Percentiles rank a stretch among this genome's conserved stretches.
phyloP scores from a whole-genome alignment of 2,329 filamentous ascomycete species.

The Rhynchosporium agropyri region DNA sequence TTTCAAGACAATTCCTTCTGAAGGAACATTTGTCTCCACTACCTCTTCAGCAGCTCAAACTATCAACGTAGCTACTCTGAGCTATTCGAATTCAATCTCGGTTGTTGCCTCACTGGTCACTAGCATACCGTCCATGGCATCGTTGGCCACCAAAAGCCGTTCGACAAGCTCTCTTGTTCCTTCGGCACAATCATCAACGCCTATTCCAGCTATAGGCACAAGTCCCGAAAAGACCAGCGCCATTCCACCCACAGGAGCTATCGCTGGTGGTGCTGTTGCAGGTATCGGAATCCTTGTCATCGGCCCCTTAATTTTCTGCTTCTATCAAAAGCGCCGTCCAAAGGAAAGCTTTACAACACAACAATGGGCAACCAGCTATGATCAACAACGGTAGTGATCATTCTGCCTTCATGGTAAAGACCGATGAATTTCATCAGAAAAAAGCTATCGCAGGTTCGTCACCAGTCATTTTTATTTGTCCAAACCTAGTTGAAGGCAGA shows the following conservation, averaged over 20 bases:
- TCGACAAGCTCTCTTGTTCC: neutral
- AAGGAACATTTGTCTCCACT: neutral
- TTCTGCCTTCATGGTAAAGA: neutral
- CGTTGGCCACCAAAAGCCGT: neutral
- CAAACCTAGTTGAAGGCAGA: neutral
- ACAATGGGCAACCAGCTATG: neutral
- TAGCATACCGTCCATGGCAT: neutral
- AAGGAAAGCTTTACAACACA: neutral
- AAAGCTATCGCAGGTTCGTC: neutral
- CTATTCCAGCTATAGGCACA: neutral
- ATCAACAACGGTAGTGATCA: neutral
- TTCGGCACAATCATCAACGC: neutral
- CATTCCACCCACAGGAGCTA: neutral
- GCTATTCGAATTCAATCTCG: neutral
- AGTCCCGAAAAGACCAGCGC: neutral
- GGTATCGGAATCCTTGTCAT: constrained; percentile 2
- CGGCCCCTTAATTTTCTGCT: neutral
- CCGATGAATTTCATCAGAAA: neutral
- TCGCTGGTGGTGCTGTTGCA: constrained; percentile 11
- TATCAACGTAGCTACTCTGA: neutral
- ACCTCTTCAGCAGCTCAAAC: neutral
- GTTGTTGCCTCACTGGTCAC: neutral
- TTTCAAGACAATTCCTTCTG: neutral
- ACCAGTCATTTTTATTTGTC: neutral
- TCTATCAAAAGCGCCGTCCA: neutral